Conservation (phyloP, 108 stramenopile species). For the Phaeodactylum tricornutum region DNA sequence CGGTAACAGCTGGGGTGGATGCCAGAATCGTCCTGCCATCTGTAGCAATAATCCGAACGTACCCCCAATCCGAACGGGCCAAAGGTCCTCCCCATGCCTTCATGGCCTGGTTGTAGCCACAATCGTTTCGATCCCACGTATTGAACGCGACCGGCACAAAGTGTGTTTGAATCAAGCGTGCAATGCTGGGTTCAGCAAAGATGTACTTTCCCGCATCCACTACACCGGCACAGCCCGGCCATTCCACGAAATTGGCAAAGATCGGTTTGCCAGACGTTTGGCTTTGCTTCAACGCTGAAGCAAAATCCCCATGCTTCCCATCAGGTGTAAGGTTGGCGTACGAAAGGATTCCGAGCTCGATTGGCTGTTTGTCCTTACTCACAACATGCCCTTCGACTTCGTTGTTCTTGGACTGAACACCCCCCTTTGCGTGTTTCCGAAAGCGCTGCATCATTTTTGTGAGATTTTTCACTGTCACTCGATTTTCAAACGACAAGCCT, state of each 20-base stretch:
- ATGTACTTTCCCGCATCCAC: constrained; percentile 24
- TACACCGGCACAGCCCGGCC: constrained; percentile 26
- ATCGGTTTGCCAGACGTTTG: constrained; percentile 20
- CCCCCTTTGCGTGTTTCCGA: no score
- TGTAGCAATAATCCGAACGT: constrained; percentile 30
- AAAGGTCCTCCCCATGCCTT: constrained; percentile 23
- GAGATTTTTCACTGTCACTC: no score
- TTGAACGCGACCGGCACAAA: constrained; percentile 36
- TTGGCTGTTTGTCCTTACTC: background rate
- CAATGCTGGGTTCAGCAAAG: constrained; percentile 22
- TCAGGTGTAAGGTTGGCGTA: constrained; percentile 23
- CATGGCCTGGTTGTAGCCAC: constrained; percentile 15
- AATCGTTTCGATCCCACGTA: constrained; percentile 31
- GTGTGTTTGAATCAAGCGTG: constrained; percentile 16
- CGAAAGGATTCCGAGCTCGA: constrained; percentile 23
- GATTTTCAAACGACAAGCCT: no score
- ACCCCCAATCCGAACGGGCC: constrained; percentile 28
- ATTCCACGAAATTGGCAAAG: constrained; percentile 34
- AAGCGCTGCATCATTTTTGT: no score
- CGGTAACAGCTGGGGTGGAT: constrained; percentile 15
- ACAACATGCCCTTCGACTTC: no score
- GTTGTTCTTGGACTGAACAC: no score
- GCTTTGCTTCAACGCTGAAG: constrained; percentile 9
- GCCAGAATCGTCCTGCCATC: constrained; percentile 21
- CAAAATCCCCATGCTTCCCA: constrained; percentile 20